phyloP scores from a whole-genome alignment of 495 filamentous ascomycete genomes.

The Penicillium egyptiacum region DNA sequence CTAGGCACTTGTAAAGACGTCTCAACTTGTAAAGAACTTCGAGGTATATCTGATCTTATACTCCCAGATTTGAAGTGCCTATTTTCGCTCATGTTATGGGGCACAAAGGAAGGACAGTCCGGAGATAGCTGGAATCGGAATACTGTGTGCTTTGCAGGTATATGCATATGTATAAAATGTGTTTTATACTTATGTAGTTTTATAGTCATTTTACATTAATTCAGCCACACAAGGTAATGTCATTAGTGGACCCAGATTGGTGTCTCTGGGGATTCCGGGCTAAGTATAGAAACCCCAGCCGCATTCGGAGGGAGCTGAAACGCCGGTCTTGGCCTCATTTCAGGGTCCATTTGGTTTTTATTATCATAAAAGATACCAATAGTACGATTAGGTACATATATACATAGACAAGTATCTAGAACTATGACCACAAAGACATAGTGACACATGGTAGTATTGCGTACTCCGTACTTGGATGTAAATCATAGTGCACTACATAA shows the following conservation, averaged over 20 bases:
- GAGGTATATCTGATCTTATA: background rate
- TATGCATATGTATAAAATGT: background rate
- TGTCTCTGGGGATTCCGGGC: slow-evolving; percentile 7
- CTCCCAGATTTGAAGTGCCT: background rate
- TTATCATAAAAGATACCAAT: too few species aligned
- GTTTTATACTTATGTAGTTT: background rate
- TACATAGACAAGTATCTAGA: too few species aligned
- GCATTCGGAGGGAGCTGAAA: slow-evolving; percentile 14
- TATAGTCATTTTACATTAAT: background rate
- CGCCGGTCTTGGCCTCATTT: slow-evolving; percentile 11
- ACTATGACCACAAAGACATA: too few species aligned
- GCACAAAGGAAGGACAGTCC: background rate
- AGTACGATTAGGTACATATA: too few species aligned
- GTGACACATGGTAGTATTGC: too few species aligned
- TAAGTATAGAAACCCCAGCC: slow-evolving; percentile 12
- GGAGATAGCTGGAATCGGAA: background rate
- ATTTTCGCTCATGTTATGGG: background rate
- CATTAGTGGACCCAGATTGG: background rate
- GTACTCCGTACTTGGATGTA: too few species aligned
- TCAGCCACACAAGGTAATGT: background rate
- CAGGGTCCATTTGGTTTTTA: slow-evolving; percentile 8
- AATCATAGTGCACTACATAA: too few species aligned
- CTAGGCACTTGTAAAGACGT: background rate
- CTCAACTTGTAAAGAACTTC: background rate
- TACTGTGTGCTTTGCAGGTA: background rate